These are phyloP conservation scores for Backusella psychrophila DNA, from an alignment of 192 early-diverging fungal species.

Conservation along the genomic window DNA sequence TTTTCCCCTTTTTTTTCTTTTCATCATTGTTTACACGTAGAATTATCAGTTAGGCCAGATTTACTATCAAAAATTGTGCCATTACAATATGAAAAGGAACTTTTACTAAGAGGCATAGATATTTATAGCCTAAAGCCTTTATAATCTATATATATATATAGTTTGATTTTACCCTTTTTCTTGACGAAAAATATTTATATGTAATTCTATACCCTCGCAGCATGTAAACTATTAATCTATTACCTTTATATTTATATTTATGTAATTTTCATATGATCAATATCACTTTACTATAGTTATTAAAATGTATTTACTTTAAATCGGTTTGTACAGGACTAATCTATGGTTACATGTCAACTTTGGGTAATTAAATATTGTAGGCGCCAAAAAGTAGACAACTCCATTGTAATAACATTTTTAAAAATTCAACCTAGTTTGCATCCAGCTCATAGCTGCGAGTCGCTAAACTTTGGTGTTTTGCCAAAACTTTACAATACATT, in stretches of 20 bases:
- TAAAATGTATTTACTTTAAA: too few species aligned
- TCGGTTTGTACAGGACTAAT: too few species aligned
- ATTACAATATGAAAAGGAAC: conserved; percentile 64
- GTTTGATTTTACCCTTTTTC: background rate
- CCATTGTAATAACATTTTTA: too few species aligned
- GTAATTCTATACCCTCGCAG: background rate
- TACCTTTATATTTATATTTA: background rate
- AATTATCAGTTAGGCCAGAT: conserved; percentile 82
- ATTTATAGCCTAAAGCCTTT: conserved; percentile 71
- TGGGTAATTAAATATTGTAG: too few species aligned
- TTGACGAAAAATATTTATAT: background rate
- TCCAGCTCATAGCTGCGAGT: too few species aligned
- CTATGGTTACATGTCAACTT: too few species aligned
- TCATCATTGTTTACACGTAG: conserved; percentile 33
- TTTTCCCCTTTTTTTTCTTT: background rate
- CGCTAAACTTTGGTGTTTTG: too few species aligned
- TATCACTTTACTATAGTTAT: too few species aligned
- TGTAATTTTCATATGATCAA: too few species aligned
- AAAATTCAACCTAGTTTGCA: too few species aligned
- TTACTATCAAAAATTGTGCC: conserved; percentile 67
- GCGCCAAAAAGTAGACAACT: too few species aligned
- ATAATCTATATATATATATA: background rate
- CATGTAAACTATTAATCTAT: background rate
- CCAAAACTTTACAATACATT: too few species aligned
- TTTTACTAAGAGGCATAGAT: conserved; percentile 71